phyloP scores from a whole-genome alignment of 345 rosid species.

The Hirschfeldia incana region DNA sequence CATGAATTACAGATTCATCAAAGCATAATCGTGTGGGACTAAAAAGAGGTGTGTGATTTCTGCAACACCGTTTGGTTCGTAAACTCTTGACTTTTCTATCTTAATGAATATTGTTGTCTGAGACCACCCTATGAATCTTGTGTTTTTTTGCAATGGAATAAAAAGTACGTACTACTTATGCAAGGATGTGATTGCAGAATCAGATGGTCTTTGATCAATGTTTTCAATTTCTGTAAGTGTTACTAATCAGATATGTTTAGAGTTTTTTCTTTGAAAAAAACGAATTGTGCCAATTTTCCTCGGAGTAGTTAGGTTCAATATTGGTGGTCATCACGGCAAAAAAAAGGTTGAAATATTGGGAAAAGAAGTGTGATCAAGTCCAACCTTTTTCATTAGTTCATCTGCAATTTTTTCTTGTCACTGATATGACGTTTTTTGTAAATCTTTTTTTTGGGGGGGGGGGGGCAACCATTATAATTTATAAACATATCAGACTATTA shows the following conservation, averaged over 20 bases:
- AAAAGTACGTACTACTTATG: not conserved
- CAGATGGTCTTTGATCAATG: not conserved
- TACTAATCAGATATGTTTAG: conserved; percentile 2
- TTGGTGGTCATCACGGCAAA: conserved; percentile 10
- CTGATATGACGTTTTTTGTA: not conserved
- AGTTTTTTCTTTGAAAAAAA: too few relatives aligned
- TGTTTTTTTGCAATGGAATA: not conserved
- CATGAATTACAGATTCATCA: conserved; percentile 32
- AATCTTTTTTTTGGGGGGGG: not conserved
- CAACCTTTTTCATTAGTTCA: conserved; percentile 4
- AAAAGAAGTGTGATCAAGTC: conserved; percentile 8
- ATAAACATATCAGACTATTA: not conserved
- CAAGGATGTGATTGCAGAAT: not conserved
- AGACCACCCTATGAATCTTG: conserved; percentile 9
- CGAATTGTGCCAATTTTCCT: conserved; percentile 1
- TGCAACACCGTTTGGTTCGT: not conserved
- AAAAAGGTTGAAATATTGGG: not conserved
- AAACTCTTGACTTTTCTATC: conserved; percentile 14
- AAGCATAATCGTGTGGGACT: not conserved
- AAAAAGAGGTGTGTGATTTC: conserved; percentile 14
- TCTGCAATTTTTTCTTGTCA: not conserved
- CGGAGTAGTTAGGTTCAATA: conserved; percentile 12
- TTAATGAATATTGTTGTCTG: conserved; percentile 9
- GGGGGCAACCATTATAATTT: not conserved
- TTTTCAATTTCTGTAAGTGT: not conserved